These are phyloP conservation scores for Penicilliopsis zonata DNA, from an alignment of 495 filamentous ascomycete species.

Conservation along the genomic window DNA sequence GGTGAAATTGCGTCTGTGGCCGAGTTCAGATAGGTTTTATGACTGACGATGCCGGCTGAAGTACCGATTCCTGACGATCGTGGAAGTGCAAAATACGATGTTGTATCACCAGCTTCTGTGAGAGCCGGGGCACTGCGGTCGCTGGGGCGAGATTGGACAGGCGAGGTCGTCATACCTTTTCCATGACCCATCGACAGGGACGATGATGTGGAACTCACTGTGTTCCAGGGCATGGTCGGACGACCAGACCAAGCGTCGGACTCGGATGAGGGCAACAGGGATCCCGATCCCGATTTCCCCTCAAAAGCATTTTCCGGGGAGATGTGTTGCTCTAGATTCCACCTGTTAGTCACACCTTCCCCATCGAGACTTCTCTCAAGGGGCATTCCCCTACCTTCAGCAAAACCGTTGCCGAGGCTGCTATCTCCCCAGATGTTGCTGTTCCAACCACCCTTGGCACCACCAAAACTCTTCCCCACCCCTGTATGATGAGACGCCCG, in stretches of 20 bases:
- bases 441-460: constrained; percentile 38
- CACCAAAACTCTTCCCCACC: constrained; percentile 33
- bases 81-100: constrained; percentile 30
- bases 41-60: constrained; percentile 11
- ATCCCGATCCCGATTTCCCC: constrained; percentile 51
- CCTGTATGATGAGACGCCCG: constrained; percentile 21
- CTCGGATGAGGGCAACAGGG: constrained; percentile 52
- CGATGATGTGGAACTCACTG: constrained; percentile 34
- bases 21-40: constrained; percentile 22
- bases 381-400: constrained; percentile 16
- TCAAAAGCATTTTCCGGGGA: constrained; percentile 25
- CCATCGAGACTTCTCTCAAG: too few relatives aligned
- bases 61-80: constrained; percentile 17
- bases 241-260: constrained; percentile 43
- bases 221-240: constrained; percentile 41
- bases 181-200: constrained; percentile 30
- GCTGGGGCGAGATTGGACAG: constrained; percentile 31
- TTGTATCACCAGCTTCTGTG: constrained; percentile 24
- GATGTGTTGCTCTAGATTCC: constrained; percentile 21
- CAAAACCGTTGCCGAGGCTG: constrained; percentile 38
- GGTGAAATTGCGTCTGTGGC: constrained; percentile 23
- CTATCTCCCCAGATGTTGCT: constrained; percentile 50
- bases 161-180: constrained; percentile 33
- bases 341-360: too few relatives aligned
- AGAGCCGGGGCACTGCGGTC: constrained; percentile 27